Evolutionary conservation across 75 land plant species (phyloP).

Genomic region (Cupressus sempervirens): DNA sequence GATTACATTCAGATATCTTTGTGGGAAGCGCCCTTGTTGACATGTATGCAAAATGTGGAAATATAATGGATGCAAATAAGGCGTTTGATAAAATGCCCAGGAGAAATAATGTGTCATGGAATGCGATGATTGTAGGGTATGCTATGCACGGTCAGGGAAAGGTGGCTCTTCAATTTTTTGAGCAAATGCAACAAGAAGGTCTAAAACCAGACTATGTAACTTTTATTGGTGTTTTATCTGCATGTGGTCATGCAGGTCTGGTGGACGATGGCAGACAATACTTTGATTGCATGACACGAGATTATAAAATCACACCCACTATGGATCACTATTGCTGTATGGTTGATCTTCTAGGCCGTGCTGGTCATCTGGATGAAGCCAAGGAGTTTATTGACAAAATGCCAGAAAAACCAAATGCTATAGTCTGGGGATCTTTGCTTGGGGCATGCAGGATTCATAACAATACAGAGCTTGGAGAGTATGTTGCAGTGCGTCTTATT

Average conservation of each 20-base stretch:
- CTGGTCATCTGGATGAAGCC: slow-evolving; percentile 20
- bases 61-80: slow-evolving; percentile 17
- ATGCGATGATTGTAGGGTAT: too few species aligned
- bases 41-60: slow-evolving; percentile 70
- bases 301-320: slow-evolving; percentile 3
- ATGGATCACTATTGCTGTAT: slow-evolving; percentile 22
- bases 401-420: slow-evolving; percentile 7
- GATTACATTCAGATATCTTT: slow-evolving; percentile 39
- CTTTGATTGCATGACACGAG: slow-evolving; percentile 12
- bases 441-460: slow-evolving; percentile 18
- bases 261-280: slow-evolving; percentile 16
- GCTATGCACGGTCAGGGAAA: slow-evolving; percentile 10
- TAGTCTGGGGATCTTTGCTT: slow-evolving; percentile 23
- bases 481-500: slow-evolving; percentile 17
- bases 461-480: slow-evolving; percentile 17
- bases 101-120: slow-evolving; percentile 1
- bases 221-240: slow-evolving; percentile 20
- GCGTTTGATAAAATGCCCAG: slow-evolving; percentile 47
- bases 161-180: slow-evolving; percentile 15
- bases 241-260: slow-evolving; percentile 18
- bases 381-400: slow-evolving; percentile 12
- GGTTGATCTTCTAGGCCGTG: slow-evolving; percentile 30
- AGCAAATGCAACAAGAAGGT: slow-evolving; percentile 22
- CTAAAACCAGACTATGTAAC: slow-evolving; percentile 19
- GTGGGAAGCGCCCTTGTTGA: slow-evolving; percentile 55